Evolutionary conservation across 179 eudicot species (phyloP), one percentile per base, ranked within the genome.

Genomic region (Amaranthus tricolor): DNA sequence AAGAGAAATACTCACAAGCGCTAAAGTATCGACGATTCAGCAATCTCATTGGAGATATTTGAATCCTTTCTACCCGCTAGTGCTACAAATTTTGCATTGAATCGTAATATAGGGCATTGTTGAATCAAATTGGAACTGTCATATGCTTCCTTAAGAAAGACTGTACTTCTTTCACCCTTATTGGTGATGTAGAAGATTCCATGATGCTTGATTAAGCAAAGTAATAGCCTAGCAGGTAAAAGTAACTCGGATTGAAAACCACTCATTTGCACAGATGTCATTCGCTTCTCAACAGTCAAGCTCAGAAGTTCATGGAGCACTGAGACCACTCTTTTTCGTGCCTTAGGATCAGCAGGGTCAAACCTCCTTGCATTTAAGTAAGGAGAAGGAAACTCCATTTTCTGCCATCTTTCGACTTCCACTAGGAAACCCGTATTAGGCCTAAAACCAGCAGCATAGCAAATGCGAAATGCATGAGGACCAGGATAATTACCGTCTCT

Each of bases 221-320:
- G 96, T 82, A 94, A 53, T 67, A 94, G 78, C 77, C 86, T 88
- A 63, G 90, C 81, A 9, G 98, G 98, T 74, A 94, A 82, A 54
- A 85, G 84, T 73, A 82, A 81, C 84, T 90, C 98, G 0, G 85
- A 76, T 63, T 89, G 96, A 82, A 94, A 92, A 17, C 88, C 90
- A 63, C 86, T 90, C 70, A 94, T 78, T 69, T 92, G 98, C 73
- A 80, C 84, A 64, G 97, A 85, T 40, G 96, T 90, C 88, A 94
- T 76, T 82, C 90, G 84, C 80, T 89, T 94, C 78, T 88, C 86
- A 84, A 90, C 79, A 5, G 93, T 90, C 70, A 94, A 79, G 83
- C 98, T 92, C 20, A 94, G 89, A 59, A 94, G 94, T 83, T 94
- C 98, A 76, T 91, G 98, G 68, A 94, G 93, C 84, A 94, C 91